Conservation (phyloP, 768 basidiomycete species). For the Calocybe gangraenosa region DNA sequence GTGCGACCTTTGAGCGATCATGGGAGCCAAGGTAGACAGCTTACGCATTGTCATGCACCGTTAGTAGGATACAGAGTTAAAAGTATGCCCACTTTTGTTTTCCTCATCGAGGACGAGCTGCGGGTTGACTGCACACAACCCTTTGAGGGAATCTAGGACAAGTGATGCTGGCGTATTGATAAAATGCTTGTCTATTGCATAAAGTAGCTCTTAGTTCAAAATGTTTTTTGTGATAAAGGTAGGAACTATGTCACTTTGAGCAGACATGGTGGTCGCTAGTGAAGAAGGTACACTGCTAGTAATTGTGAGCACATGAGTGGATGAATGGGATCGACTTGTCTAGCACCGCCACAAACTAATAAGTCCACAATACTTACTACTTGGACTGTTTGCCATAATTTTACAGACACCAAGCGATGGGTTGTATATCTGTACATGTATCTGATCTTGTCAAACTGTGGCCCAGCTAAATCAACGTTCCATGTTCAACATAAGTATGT, state of each 20-base stretch:
- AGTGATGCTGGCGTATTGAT: constrained; percentile 66
- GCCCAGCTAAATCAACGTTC: too few species aligned
- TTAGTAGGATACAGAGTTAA: constrained; percentile 1
- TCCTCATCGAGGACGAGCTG: constrained; percentile 62
- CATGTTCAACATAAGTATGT: too few species aligned
- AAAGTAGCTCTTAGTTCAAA: background rate
- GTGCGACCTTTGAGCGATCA: constrained; percentile 63
- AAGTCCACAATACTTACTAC: too few species aligned
- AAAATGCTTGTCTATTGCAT: constrained; percentile 63
- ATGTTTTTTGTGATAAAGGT: background rate
- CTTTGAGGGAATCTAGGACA: constrained; percentile 75
- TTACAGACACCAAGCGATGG: too few species aligned
- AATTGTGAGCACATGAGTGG: too few species aligned
- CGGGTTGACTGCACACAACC: constrained; percentile 69
- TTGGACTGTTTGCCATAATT: too few species aligned
- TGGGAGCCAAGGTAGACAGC: constrained; percentile 60
- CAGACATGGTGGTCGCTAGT: constrained; percentile 29
- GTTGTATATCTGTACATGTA: too few species aligned
- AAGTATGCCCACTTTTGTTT: constrained; percentile 55
- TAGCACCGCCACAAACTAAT: too few species aligned
- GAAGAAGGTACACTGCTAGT: background rate
- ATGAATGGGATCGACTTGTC: too few species aligned
- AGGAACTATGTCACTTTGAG: constrained; percentile 26
- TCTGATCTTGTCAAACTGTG: too few species aligned
- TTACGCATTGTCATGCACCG: constrained; percentile 21